These are phyloP conservation scores for Rhynchosporium agropyri DNA, from an alignment of 2,329 filamentous ascomycete genomes.

Conservation along the genomic window DNA sequence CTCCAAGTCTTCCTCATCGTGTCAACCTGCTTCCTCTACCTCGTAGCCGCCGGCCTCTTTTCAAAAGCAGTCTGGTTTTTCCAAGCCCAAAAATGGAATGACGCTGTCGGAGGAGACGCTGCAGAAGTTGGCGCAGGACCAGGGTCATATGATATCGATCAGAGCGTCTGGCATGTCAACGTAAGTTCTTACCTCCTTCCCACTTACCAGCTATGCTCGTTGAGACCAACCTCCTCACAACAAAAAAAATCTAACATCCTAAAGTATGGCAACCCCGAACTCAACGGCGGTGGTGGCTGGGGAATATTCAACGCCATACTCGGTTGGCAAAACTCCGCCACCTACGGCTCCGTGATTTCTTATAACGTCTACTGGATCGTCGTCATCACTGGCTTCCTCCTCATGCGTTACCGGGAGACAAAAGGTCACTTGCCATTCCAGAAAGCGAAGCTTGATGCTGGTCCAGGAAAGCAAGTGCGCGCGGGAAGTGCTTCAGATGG, in stretches of 20 bases:
- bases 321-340: constrained; percentile 87
- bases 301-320: constrained; percentile 85
- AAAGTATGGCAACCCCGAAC: constrained; percentile 76
- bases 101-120: constrained; percentile 53
- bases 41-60: constrained; percentile 81
- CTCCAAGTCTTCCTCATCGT: constrained; percentile 79
- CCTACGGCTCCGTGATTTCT: constrained; percentile 81
- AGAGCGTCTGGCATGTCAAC: constrained; percentile 83
- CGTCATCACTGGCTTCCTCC: constrained; percentile 65
- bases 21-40: constrained; percentile 81
- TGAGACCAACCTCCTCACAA: too few species aligned
- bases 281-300: constrained; percentile 78
- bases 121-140: constrained; percentile 66
- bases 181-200: constrained; percentile 48
- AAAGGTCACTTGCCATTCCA: constrained; percentile 50
- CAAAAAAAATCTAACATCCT: constrained; percentile 17
- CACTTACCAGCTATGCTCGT: not conserved
- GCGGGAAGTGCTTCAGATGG: constrained; percentile 7
- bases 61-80: constrained; percentile 77
- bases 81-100: constrained; percentile 67
- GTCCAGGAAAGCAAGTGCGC: not conserved
- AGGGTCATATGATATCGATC: constrained; percentile 77
- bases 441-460: constrained; percentile 22
- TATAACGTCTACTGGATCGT: constrained; percentile 88
- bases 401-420: constrained; percentile 68